These are phyloP conservation scores for Pichia inconspicua DNA, from an alignment of 1,139 yeast species.

Conservation along the genomic window DNA sequence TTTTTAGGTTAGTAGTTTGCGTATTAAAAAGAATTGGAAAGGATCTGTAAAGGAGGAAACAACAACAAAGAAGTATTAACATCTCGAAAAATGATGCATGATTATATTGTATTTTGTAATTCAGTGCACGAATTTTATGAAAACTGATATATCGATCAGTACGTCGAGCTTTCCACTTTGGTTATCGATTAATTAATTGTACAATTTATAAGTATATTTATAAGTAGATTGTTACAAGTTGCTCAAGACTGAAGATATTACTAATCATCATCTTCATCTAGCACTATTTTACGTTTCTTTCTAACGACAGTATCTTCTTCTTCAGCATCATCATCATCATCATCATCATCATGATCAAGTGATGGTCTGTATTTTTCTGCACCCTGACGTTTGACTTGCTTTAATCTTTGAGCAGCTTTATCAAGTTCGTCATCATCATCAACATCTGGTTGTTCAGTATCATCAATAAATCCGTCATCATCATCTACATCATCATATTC, in stretches of 20 bases:
- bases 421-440: slow-evolving; percentile 44
- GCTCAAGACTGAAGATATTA: neutral
- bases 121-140: too few relatives aligned
- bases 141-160: too few relatives aligned
- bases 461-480: slow-evolving; percentile 37
- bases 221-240: neutral
- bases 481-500: slow-evolving; percentile 34
- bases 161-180: too few relatives aligned
- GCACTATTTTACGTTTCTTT: slow-evolving; percentile 50
- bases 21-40: neutral
- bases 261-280: slow-evolving; percentile 46
- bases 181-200: neutral
- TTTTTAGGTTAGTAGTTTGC: neutral
- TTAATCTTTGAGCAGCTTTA: slow-evolving; percentile 29
- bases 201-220: neutral
- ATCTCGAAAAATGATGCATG: too few relatives aligned
- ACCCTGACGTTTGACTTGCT: slow-evolving; percentile 30
- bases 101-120: too few relatives aligned
- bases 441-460: slow-evolving; percentile 37
- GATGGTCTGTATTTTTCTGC: slow-evolving; percentile 23
- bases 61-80: neutral
- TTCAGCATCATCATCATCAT: slow-evolving; percentile 28
- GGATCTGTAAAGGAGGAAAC: neutral
- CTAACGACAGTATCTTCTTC: slow-evolving; percentile 38
- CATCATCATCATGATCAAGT: slow-evolving; percentile 31